Evolutionary conservation across 1,284 basidiomycete genomes (phyloP), one percentile per base, ranked within the genome.

Genomic region (Boletellus sp.): DNA sequence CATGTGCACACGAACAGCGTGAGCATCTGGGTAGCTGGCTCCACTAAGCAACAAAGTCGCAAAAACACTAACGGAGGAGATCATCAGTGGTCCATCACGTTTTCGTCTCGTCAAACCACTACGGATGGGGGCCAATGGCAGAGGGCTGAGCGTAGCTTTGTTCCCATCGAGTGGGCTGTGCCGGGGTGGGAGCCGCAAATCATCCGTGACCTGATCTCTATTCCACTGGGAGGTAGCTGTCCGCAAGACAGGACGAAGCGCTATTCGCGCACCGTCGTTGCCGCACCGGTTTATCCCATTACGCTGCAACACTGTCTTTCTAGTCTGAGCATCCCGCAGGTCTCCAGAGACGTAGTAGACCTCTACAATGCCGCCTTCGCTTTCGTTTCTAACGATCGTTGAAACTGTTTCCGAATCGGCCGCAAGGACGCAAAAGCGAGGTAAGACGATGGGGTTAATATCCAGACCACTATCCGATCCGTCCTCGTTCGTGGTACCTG

Each of bases 391-490:
- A 44, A 88, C 69, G 16, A 76, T 70, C 26, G 77, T 80, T 6
- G 78, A 72, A 13, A 77, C 76, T 16, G 74, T 71, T 64, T 89
- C 85, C 12, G 72, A 68, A 58, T 88, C 83, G 5, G 83, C 79
- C 8, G 81, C 78, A 26, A 86, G 75, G 15, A 89, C 76, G 10
- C 77, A 80, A 62, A 89, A 87, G n/a, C 77, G 75, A 2, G 88
- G 87, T 16, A 89, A 62, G 32, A 78, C 67, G 46, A 87, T 69
- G 11, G 80, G 75, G 28, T 77, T 74, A 8, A 71, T 63, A 51
- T 76, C 75, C 19, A 55, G 53, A 36, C 73, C 71, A 24, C 60
- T 57, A 30, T 75, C 75, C 65, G 58, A 35, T 51, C 41, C 39
- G 45, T 58, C 48, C 49, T 22, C 52, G n/a, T 44, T 46, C 52